A percentile compares a stretch with the other conserved stretches of the same genome.
Conservation (phyloP, 331 rosid species). For the Pyrus hybrid region DNA sequence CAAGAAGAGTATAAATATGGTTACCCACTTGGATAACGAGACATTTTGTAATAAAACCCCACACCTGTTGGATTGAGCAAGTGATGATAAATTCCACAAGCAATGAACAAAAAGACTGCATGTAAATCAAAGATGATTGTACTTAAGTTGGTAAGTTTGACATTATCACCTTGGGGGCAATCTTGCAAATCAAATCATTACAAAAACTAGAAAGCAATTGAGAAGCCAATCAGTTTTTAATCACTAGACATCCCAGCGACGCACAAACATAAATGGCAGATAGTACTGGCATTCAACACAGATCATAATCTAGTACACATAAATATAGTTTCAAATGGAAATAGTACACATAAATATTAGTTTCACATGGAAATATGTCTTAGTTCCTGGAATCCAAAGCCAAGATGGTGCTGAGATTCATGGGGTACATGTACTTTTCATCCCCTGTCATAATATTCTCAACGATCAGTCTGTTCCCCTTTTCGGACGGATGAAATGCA, state of each 20-base stretch:
- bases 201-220: not conserved
- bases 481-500: conserved; percentile 63
- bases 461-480: conserved; percentile 27
- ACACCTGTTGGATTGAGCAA: too few species aligned
- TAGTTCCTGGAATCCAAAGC: conserved; percentile 40
- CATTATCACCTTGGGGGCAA: too few species aligned
- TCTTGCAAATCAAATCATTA: not conserved
- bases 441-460: conserved; percentile 28
- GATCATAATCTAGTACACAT: not conserved
- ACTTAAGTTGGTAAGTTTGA: too few species aligned
- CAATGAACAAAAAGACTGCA: not conserved
- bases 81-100: too few species aligned
- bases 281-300: not conserved
- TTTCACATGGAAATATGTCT: not conserved
- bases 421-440: conserved; percentile 49
- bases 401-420: conserved; percentile 73
- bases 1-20: too few species aligned
- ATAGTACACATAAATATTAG: not conserved
- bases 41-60: not conserved
- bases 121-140: not conserved
- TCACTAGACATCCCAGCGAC: not conserved
- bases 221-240: not conserved
- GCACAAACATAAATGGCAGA: not conserved
- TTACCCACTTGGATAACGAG: too few species aligned
- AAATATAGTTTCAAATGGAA: not conserved